Percentiles rank a stretch among this genome's conserved stretches.
These are phyloP conservation scores for Blastomyces percursus DNA, from an alignment of 2,329 filamentous ascomycete species.

Conservation along the genomic window DNA sequence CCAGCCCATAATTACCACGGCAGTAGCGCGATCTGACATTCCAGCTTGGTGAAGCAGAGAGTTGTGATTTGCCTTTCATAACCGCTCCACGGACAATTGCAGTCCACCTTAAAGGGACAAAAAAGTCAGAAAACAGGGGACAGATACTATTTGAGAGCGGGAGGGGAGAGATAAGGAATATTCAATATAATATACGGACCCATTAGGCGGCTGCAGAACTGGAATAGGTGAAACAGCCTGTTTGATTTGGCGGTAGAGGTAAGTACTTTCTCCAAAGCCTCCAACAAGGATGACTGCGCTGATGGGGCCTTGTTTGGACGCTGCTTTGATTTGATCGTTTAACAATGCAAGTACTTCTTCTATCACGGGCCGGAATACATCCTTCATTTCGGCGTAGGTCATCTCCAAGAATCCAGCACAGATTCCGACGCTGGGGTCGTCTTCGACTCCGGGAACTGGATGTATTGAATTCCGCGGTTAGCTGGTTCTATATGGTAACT, in stretches of 20 bases:
- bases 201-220: slow-evolving; percentile 1
- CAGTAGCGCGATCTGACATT: slow-evolving; percentile 4
- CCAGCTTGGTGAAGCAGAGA: neutral
- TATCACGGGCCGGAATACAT: slow-evolving; percentile 2
- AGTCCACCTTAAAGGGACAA: neutral
- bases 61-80: slow-evolving; percentile 4
- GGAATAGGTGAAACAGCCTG: neutral
- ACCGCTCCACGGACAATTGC: slow-evolving; percentile 4
- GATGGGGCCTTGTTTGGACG: neutral
- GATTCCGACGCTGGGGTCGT: slow-evolving; percentile 2
- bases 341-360: neutral
- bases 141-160: neutral
- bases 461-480: neutral
- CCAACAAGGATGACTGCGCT: slow-evolving; percentile 5
- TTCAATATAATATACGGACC: neutral
- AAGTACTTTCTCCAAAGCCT: slow-evolving; percentile 4
- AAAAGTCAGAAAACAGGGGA: neutral
- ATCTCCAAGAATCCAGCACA: slow-evolving; percentile 3
- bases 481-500: neutral
- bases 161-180: neutral
- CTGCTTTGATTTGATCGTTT: slow-evolving; percentile 3
- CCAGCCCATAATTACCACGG: slow-evolving; percentile 3
- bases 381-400: slow-evolving; percentile 3
- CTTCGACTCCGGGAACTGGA: slow-evolving; percentile 5
- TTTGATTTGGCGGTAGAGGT: slow-evolving; percentile 4